Percentiles rank a stretch among this genome's conserved stretches.
Conservation (phyloP, 768 basidiomycete species). For the Suillus plorans region DNA sequence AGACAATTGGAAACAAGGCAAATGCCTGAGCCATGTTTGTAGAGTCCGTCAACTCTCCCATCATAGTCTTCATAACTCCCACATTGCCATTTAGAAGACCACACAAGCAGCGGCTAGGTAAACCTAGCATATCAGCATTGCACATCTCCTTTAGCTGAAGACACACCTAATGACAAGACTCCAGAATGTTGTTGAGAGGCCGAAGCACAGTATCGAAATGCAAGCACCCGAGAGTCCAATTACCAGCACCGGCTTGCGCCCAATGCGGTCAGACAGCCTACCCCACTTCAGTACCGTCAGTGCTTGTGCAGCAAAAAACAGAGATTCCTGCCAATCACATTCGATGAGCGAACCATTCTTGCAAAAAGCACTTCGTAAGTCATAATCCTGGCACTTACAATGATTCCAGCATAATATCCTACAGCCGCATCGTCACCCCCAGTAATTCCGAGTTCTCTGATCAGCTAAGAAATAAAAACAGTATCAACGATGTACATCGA, state of each 20-base stretch:
- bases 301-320: conserved; percentile 62
- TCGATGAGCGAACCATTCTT: neutral
- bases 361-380: neutral
- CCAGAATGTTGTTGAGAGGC: conserved; percentile 56
- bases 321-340: conserved; percentile 45
- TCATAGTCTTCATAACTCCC: conserved; percentile 68
- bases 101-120: conserved; percentile 32
- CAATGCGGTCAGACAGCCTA: conserved; percentile 56
- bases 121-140: neutral
- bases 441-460: conserved; percentile 60
- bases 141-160: neutral
- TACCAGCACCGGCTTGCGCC: conserved; percentile 61
- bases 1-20: conserved; percentile 27
- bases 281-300: conserved; percentile 63
- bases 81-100: conserved; percentile 38
- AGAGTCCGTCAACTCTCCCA: conserved; percentile 57
- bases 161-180: conserved; percentile 54
- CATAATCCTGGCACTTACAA: conserved; percentile 28
- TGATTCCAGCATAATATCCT: conserved; percentile 66
- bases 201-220: conserved; percentile 58
- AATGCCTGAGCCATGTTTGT: conserved; percentile 36
- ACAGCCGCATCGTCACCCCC: conserved; percentile 64
- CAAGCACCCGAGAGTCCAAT: conserved; percentile 51
- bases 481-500: neutral
- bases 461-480: conserved; percentile 39